Percentiles rank a stretch among this genome's conserved stretches.
These are phyloP conservation scores for Xylaria acuta DNA, from an alignment of 495 filamentous ascomycete species.

Conservation along the genomic window DNA sequence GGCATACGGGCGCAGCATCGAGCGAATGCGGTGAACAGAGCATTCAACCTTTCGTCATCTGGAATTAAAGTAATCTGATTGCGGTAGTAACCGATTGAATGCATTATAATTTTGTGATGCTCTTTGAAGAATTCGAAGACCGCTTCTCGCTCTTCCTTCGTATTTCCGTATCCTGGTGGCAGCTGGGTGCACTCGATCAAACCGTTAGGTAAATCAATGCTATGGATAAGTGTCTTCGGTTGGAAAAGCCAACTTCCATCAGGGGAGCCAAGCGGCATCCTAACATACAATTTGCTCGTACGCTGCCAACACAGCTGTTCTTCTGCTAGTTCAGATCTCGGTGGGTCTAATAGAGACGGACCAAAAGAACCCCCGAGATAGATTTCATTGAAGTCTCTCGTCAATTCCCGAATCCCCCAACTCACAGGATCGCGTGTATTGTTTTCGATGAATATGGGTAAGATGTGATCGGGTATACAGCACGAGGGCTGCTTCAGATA, in stretches of 20 bases:
- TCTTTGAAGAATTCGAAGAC: not conserved
- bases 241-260: not conserved
- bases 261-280: not conserved
- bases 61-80: not conserved
- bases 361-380: not conserved
- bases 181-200: not conserved
- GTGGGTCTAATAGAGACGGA: not conserved
- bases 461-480: not conserved
- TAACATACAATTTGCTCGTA: not conserved
- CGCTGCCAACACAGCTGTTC: not conserved
- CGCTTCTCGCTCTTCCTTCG: not conserved
- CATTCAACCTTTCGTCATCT: not conserved
- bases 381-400: not conserved
- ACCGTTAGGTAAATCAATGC: not conserved
- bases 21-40: not conserved
- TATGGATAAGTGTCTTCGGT: not conserved
- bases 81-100: too few species aligned
- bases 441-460: not conserved
- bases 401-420: not conserved
- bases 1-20: slow-evolving; percentile 9
- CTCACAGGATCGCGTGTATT: not conserved
- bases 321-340: not conserved
- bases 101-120: not conserved
- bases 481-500: not conserved
- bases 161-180: not conserved